Percentiles rank a stretch among this genome's conserved stretches.
phyloP scores from a whole-genome alignment of 768 basidiomycete species.

The Rhodosporidiobolus odoratus region DNA sequence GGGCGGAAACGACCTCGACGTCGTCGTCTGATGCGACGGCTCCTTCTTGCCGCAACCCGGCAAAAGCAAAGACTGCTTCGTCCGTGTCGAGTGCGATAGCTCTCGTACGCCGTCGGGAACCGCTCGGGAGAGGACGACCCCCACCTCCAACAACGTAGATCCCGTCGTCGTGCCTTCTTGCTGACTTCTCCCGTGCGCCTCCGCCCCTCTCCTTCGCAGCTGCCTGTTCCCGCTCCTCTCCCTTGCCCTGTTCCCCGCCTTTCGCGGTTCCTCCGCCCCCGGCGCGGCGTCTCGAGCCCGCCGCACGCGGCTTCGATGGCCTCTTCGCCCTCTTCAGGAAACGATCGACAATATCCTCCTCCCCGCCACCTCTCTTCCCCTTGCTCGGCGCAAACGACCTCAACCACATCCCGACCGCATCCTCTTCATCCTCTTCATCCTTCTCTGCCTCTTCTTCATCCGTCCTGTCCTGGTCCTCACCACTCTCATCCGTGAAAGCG shows the following conservation, averaged over 20 bases:
- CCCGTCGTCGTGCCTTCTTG: background rate
- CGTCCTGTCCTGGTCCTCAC: constrained; percentile 7
- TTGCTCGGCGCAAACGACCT: constrained; percentile 24
- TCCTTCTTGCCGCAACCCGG: background rate
- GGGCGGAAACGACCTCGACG: background rate
- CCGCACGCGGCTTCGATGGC: background rate
- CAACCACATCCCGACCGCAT: constrained; percentile 35
- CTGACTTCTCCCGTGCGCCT: background rate
- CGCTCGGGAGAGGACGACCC: background rate
- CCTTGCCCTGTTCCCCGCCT: background rate
- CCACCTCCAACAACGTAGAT: background rate
- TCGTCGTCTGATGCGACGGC: background rate
- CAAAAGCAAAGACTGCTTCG: constrained; percentile 23
- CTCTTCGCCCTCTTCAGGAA: constrained; percentile 27
- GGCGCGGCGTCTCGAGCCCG: background rate
- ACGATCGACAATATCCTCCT: constrained; percentile 36
- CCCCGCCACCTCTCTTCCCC: background rate
- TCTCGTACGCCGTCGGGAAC: background rate
- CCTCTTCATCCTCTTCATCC: constrained; percentile 17
- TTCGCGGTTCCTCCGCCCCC: background rate
- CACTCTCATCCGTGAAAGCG: constrained; percentile 24
- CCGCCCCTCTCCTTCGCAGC: background rate
- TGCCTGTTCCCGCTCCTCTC: background rate
- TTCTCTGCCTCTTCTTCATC: constrained; percentile 2
- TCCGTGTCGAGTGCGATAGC: constrained; percentile 29